Base-by-base conservation (phyloP, 805 yeast genomes). In the Ogataea kodamae region DNA sequence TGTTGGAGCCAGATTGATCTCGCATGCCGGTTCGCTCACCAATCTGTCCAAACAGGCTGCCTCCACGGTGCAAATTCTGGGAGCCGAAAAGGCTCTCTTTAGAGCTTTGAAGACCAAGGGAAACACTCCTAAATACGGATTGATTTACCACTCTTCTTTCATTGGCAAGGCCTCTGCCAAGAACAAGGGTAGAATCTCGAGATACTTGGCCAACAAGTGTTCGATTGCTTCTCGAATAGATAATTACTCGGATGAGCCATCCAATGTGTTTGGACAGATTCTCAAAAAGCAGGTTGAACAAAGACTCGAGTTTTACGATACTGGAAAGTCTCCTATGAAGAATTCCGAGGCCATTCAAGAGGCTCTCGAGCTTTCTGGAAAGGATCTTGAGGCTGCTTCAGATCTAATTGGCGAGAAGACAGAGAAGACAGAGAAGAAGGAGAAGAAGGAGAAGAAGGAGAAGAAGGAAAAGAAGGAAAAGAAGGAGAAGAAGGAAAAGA, bases 191-290 rank as follows among this genome's bases (percentile, higher is more conserved):
- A 83, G 97, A 76, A 92, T 92, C 51, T 90, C 98, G 30, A 83
- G 98, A 70, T 92, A 89, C 69, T 73, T 92, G 67, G 98, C 98
- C 49, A 92, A 92, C 82, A 92, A 92, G 70, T 90, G 97, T 77
- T 83, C 98, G 25, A 90, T 92, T 68, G 98, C 98, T 41, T 87
- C 96, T 33, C 87, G 98, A 76, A 90, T 92, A 56, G 98, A 92
- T 69, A 87, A 87, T 70, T 92, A 87, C 66, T 82, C 96, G 38
- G 98, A 92, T 61, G 85, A 81, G 61, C 97, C 98, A 55, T 72
- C 87, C 27, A 83, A 81, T 43, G 85, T 77, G 33, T 92, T 92
- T 53, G 98, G 98, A 62, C 72, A 76, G 52, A 81, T 89, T 37
- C 77, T 92, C 65, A 89, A 87, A 74, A 77, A 85, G 65, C 98